Base-by-base conservation (phyloP, 2,329 filamentous ascomycete genomes). In the Stemphylium vesicarium region DNA sequence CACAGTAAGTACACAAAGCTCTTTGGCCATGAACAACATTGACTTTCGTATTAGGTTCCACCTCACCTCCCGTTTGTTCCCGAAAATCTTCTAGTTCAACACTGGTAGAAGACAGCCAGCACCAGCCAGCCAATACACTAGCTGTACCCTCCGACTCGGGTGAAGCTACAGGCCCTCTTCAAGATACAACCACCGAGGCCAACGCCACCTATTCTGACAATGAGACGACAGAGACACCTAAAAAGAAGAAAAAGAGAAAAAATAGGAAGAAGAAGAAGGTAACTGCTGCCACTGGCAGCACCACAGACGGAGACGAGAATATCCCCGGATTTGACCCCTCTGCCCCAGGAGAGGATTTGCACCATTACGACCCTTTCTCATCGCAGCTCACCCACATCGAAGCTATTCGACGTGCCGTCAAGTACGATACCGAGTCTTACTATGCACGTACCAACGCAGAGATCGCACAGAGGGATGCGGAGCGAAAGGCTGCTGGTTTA, bases 261-360 rank as follows among this genome's bases (percentile, higher is more conserved):
- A 66, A 61, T 38, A 66, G 65, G 33, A 74, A 72, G 63, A 81
- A 81, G 74, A 81, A 81, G 77, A 64, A 59, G 26, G 29, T 39
- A 13, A 13, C 49, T 4, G 15, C 15, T 40, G 22, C 36, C 6
- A 18, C 33, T 39, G 18, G 15, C 32, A 38, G 49, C 18, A 2
- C 16, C 31, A 8, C 22, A 4, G 11, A 11, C 4, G 4, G 20
- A 16, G 32, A n/a, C 10, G 18, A 29, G 11, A 20, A 35, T 3
- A 2, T 39, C 6, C 13, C 24, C 15, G 12, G 13, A n/a, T 15
- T 9, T 38, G 29, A 22, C 52, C 8, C 15, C 11, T 6, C 6
- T 13, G 4, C n/a, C 24, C 9, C 7, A 12, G 10, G 20, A 8
- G 43, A 13, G n/a, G 42, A 48, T 9, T 33, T 41, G 4, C 35